These are phyloP conservation scores for Platismatia glauca DNA, from an alignment of 495 filamentous ascomycete species.

Conservation along the genomic window DNA sequence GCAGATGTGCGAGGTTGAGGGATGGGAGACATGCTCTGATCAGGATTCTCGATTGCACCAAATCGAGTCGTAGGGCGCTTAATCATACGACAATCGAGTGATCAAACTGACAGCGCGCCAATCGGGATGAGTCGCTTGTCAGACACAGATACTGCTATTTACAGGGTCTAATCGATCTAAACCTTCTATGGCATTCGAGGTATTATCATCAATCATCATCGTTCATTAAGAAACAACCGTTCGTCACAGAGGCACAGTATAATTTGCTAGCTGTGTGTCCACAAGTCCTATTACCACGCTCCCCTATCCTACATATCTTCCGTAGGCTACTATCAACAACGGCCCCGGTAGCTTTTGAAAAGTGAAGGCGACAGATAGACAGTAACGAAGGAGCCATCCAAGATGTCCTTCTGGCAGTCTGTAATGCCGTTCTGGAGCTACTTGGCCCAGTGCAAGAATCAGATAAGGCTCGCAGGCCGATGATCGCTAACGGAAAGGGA, in stretches of 20 bases:
- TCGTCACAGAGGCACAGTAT: not conserved
- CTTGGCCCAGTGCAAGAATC: not conserved
- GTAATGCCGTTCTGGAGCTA: not conserved
- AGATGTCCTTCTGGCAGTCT: not conserved
- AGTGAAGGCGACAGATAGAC: not conserved
- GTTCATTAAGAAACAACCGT: no score
- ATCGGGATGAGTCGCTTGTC: slow-evolving; percentile 5
- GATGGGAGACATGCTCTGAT: no score
- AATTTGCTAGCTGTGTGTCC: not conserved
- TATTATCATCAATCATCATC: not conserved
- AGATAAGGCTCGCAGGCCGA: slow-evolving; percentile 3
- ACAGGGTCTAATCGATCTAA: not conserved
- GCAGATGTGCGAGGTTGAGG: not conserved
- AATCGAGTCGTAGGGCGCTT: not conserved
- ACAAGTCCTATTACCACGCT: not conserved
- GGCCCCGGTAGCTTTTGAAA: not conserved
- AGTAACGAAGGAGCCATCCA: not conserved
- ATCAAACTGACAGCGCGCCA: slow-evolving; percentile 15
- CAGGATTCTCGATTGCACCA: not conserved
- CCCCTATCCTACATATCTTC: not conserved
- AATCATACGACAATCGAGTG: no score
- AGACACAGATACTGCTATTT: not conserved
- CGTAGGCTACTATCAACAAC: not conserved
- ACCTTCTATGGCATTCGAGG: not conserved
- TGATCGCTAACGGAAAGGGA: not conserved